Evolutionary conservation across 805 yeast genomes (phyloP).

Genomic region (Nakazawaea peltata): DNA sequence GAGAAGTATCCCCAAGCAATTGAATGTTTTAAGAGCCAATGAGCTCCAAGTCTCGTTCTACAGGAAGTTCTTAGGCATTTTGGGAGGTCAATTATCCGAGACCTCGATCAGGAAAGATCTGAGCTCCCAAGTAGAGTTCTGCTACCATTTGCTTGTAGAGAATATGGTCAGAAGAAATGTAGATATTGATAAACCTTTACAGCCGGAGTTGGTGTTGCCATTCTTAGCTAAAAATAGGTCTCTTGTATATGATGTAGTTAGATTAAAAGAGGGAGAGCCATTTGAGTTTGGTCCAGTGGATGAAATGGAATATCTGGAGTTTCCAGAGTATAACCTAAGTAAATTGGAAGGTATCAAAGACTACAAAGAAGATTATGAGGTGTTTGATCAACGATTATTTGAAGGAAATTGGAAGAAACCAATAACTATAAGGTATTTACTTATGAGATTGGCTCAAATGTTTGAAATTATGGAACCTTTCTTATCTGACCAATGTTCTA

Average conservation of each 20-base stretch:
- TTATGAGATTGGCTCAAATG: conserved; percentile 46
- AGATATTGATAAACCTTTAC: conserved; percentile 40
- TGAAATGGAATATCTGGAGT: conserved; percentile 12
- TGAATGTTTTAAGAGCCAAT: conserved; percentile 39
- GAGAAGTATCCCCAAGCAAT: conserved; percentile 37
- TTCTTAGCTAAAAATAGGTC: conserved; percentile 29
- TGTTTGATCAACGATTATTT: conserved; percentile 21
- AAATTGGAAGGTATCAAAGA: conserved; percentile 6
- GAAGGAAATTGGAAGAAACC: conserved; percentile 39
- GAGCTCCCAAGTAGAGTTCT: conserved; percentile 14
- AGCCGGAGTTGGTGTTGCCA: conserved; percentile 29
- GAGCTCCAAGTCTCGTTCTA: conserved; percentile 58
- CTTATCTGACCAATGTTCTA: conserved; percentile 27
- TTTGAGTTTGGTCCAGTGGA: conserved; percentile 9
- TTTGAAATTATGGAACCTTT: conserved; percentile 26
- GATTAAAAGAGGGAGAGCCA: conserved; percentile 17
- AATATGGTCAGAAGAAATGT: conserved; percentile 40
- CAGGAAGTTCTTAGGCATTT: conserved; percentile 34
- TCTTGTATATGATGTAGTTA: conserved; percentile 18
- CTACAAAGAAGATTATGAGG: neutral
- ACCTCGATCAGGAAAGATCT: too few species aligned
- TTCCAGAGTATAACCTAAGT: conserved; percentile 4
- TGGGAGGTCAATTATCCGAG: conserved; percentile 17
- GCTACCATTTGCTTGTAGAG: conserved; percentile 34
- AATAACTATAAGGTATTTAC: conserved; percentile 47